phyloP scores from a whole-genome alignment of 257 asterid genomes.

The Solanum ossicruentum region DNA sequence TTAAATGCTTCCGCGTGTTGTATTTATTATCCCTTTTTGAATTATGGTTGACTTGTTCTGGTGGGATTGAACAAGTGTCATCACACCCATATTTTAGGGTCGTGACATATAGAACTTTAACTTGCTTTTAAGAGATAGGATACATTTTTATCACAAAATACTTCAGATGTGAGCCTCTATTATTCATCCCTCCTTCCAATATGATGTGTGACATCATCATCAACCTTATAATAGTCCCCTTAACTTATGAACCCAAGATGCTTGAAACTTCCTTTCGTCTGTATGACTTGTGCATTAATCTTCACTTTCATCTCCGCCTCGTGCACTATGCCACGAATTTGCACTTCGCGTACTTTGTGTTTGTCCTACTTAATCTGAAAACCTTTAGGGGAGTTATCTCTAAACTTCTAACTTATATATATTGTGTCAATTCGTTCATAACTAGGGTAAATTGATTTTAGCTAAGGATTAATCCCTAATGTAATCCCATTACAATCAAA shows the following conservation, averaged over 20 bases:
- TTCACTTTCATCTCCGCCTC: background rate
- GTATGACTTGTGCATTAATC: background rate
- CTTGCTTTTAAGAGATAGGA: no score
- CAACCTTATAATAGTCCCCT: background rate
- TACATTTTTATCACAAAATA: background rate
- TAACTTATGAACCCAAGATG: no score
- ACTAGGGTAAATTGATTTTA: background rate
- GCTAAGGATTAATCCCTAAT: background rate
- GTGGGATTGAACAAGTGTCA: no score
- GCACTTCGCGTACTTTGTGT: background rate
- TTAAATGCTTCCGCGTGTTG: no score
- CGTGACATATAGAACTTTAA: no score
- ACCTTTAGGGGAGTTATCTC: background rate
- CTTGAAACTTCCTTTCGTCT: background rate
- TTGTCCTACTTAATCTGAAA: background rate
- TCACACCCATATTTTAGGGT: no score
- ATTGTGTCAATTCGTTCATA: background rate
- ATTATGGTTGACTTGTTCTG: no score
- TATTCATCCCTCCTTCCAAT: background rate
- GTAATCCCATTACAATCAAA: background rate
- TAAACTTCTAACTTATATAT: background rate
- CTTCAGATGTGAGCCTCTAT: no score
- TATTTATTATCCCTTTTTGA: no score
- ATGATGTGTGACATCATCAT: background rate
- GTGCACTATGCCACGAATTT: background rate